Evolutionary conservation across 495 filamentous ascomycete species (phyloP).

Genomic region (Aspergillus ellipticus): DNA sequence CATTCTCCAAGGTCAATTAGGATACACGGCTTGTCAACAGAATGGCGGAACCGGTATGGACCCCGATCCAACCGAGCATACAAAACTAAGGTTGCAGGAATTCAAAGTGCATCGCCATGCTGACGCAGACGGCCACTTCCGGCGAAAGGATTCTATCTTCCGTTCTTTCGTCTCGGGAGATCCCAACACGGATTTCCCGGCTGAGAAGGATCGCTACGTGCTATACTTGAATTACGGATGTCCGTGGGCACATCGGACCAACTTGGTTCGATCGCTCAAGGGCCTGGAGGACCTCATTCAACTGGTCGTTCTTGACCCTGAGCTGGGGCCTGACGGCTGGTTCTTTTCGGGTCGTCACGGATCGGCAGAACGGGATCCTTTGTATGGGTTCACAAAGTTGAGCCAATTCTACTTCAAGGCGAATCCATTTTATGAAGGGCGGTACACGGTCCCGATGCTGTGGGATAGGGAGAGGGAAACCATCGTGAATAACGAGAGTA

Average conservation of each 20-base stretch:
- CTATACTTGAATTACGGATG: conserved; percentile 75
- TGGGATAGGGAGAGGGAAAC: conserved; percentile 70
- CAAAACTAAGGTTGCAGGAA: conserved; percentile 7
- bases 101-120: conserved; percentile 30
- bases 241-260: conserved; percentile 79
- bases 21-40: neutral
- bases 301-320: conserved; percentile 64
- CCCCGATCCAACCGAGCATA: neutral
- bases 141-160: conserved; percentile 44
- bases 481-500: conserved; percentile 83
- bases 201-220: conserved; percentile 74
- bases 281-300: conserved; percentile 71
- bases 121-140: conserved; percentile 50
- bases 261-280: conserved; percentile 74
- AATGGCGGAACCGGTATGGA: neutral
- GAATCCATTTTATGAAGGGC: conserved; percentile 63
- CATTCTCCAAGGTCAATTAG: neutral
- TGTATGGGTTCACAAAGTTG: conserved; percentile 61
- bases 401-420: conserved; percentile 70
- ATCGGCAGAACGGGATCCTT: conserved; percentile 54
- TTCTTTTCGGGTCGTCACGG: conserved; percentile 61
- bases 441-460: conserved; percentile 76
- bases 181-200: conserved; percentile 59
- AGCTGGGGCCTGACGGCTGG: conserved; percentile 67
- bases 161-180: conserved; percentile 49